Evolutionary conservation across 306 rosid genomes (phyloP).

Genomic region (Gynostemma pentaphyllum): DNA sequence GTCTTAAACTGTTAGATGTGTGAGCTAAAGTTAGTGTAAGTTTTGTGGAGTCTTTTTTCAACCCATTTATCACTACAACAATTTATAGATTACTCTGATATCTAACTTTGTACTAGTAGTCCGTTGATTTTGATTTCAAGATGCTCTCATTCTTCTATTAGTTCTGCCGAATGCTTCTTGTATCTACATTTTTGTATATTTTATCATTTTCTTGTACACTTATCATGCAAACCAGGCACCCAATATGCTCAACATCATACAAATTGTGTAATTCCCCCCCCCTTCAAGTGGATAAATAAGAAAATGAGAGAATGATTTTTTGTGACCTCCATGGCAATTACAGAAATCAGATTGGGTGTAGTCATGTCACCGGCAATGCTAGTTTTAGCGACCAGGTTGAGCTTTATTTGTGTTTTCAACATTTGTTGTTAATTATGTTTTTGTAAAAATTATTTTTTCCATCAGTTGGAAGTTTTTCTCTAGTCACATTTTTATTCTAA

Average conservation of each 20-base stretch:
- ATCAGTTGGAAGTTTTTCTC: not conserved
- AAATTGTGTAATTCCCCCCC: conserved; percentile 96
- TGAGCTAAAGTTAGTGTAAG: too few species aligned
- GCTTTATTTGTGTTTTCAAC: not conserved
- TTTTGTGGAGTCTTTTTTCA: too few species aligned
- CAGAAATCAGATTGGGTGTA: conserved; percentile 92
- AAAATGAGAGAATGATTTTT: conserved; percentile 96
- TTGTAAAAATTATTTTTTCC: not conserved
- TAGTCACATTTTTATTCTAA: not conserved
- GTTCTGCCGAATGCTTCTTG: not conserved
- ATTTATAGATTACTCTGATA: not conserved
- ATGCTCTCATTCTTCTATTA: not conserved
- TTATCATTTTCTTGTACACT: not conserved
- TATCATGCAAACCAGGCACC: conserved; percentile 49
- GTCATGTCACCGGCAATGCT: conserved; percentile 97
- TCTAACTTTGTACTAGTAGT: not conserved
- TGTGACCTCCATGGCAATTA: conserved; percentile 95
- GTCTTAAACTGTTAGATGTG: too few species aligned
- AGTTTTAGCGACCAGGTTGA: conserved; percentile 88
- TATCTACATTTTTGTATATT: not conserved
- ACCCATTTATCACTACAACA: too few species aligned
- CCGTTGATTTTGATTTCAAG: not conserved
- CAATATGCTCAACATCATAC: conserved; percentile 91
- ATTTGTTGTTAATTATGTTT: not conserved
- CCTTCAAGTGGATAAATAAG: conserved; percentile 96